Base-by-base conservation (phyloP, 2,329 filamentous ascomycete species). In the Fulvia fulva region DNA sequence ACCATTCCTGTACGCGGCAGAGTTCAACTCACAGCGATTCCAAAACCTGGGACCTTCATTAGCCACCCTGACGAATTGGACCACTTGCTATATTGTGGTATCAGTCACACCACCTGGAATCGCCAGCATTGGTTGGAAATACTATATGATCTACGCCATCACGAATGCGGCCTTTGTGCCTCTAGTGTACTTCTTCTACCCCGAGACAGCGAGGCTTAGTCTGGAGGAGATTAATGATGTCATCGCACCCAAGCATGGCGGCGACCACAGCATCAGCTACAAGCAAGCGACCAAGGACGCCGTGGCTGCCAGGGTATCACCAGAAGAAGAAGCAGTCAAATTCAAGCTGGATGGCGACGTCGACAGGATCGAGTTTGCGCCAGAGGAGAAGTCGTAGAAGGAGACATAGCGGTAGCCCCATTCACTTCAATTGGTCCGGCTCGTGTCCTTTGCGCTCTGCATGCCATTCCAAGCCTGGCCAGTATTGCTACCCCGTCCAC, bases 81-180 rank as follows among this genome's bases (percentile, higher is more conserved):
- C n/a, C 75, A 0, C 80, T 78, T 0, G 76, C 75, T 7, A 78
- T 76, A 72, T 84, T 81, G 82, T 81, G 63, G 14, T 47, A 11
- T 34, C 30, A 23, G 43, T 55, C 21, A 49, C 19, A 22, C 44
- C 53, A 5, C 19, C 26, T 2, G 51, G 34, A 14, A 43, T 53
- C 32, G 37, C 9, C 41, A 55, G 19, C 52, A 55, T 55, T 25
- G 51, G 34, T n/a, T 53, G 34, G 41, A n/a, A 32, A 11, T 30
- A 47, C 23, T 55, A 30, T 22, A 9, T 37, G 14, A 47, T 47
- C 21, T 55, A 49, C 30, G 53, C 53, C 11, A 34, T 32, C 26
- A 49, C 23, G 5, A 53, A 53, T 34, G 49, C 50, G 21, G 50
- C 25, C 25, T 45, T 57, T 16, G 55, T 57, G 22, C 55, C 55